These are phyloP conservation scores for Cryptomeria japonica DNA, from an alignment of 75 land plant species.

Conservation along the genomic window DNA sequence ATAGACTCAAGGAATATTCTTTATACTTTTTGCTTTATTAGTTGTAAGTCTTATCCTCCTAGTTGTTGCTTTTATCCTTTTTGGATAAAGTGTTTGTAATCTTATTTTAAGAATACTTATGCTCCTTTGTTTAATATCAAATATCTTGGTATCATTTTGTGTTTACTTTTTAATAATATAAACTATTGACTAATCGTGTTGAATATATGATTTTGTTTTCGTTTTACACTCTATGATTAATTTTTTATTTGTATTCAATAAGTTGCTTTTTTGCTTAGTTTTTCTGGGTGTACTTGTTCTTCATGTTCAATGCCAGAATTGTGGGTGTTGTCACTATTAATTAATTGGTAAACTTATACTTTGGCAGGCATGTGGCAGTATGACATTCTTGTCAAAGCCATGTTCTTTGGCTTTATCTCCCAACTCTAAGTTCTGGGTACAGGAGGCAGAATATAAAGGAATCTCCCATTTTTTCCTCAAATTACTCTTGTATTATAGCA, in stretches of 20 bases:
- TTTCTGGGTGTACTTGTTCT: not conserved
- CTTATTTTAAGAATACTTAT: no score
- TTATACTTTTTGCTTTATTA: no score
- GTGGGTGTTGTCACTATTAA: not conserved
- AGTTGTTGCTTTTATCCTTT: no score
- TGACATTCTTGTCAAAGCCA: conserved; percentile 76
- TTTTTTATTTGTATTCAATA: not conserved
- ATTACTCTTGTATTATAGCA: conserved; percentile 78
- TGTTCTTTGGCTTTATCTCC: conserved; percentile 66
- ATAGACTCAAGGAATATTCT: no score
- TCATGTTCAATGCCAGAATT: not conserved
- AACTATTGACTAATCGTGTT: not conserved
- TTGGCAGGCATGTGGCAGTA: conserved; percentile 48
- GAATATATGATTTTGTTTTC: not conserved
- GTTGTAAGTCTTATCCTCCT: no score
- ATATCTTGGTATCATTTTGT: no score
- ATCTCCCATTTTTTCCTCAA: conserved; percentile 49
- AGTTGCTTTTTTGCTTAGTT: conserved; percentile 3
- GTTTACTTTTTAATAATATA: no score
- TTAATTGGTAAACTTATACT: not conserved
- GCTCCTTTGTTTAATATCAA: no score
- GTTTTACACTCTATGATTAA: not conserved
- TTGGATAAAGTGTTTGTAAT: no score
- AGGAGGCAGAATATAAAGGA: conserved; percentile 73
- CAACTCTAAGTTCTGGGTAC: conserved; percentile 62